These are phyloP conservation scores for Crucibulum laeve DNA, from an alignment of 768 basidiomycete species.

Conservation along the genomic window DNA sequence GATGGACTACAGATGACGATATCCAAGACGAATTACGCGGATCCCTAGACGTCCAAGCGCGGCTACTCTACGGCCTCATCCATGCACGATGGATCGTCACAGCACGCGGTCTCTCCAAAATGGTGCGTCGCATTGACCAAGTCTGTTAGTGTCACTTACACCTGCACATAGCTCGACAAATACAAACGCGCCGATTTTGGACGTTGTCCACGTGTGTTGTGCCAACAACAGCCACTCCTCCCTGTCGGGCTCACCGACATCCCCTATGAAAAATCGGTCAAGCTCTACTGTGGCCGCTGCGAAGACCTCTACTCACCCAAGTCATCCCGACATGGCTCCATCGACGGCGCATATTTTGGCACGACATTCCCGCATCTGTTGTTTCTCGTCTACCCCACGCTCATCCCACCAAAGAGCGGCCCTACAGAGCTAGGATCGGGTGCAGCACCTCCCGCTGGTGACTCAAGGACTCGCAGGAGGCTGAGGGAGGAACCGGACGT, in stretches of 20 bases:
- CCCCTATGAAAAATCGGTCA: constrained; percentile 98
- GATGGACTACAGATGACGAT: constrained; percentile 66
- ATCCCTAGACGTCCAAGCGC: constrained; percentile 88
- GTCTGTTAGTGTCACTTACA: neutral
- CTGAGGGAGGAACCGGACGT: constrained; percentile 53
- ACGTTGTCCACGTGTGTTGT: constrained; percentile 95
- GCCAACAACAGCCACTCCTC: constrained; percentile 90
- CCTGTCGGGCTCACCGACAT: constrained; percentile 96
- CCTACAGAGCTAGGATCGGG: constrained; percentile 26
- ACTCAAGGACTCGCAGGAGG: constrained; percentile 30
- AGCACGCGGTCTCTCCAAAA: constrained; percentile 88
- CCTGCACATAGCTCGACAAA: constrained; percentile 71
- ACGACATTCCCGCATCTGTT: constrained; percentile 96
- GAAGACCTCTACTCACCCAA: constrained; percentile 99
- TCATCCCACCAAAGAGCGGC: constrained; percentile 81
- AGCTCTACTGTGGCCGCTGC: constrained; percentile 96
- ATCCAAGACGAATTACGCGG: constrained; percentile 92
- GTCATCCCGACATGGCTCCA: constrained; percentile 92
- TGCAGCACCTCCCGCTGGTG: constrained; percentile 19
- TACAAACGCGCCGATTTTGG: constrained; percentile 99
- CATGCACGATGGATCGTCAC: constrained; percentile 98
- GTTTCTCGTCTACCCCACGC: constrained; percentile 93
- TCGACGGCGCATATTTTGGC: constrained; percentile 98
- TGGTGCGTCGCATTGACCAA: constrained; percentile 61
- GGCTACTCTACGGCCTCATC: constrained; percentile 91